A percentile compares a stretch with the other conserved stretches of the same genome.
Conservation (phyloP, 164 flowering plant species). For the Berberis vulgaris region DNA sequence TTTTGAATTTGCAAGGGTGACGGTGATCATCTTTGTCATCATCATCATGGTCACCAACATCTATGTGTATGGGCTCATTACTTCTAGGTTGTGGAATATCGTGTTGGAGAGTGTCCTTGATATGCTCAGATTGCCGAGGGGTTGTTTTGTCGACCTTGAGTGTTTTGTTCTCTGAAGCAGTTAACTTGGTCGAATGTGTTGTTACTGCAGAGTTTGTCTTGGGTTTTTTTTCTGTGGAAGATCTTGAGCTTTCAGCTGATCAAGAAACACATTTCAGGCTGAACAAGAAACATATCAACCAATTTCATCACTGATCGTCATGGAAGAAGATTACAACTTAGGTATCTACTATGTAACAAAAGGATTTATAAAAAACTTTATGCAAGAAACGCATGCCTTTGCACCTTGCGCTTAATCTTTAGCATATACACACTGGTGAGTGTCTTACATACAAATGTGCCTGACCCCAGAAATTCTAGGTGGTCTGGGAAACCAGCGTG, state of each 20-base stretch:
- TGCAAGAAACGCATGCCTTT: too few species aligned
- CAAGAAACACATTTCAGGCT: too few species aligned
- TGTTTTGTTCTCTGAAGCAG: constrained; percentile 1
- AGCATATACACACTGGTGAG: too few species aligned
- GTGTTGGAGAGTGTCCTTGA: constrained; percentile 11
- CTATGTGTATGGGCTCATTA: constrained; percentile 13
- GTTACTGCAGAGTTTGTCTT: not conserved
- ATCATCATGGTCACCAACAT: constrained; percentile 21
- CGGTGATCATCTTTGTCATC: constrained; percentile 25
- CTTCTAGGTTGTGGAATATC: constrained; percentile 7
- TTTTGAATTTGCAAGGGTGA: not conserved
- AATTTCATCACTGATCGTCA: not conserved
- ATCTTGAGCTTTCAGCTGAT: constrained; percentile 2
- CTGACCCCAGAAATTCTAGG: too few species aligned
- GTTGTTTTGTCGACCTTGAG: not conserved
- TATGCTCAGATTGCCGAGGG: constrained; percentile 30
- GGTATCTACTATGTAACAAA: too few species aligned
- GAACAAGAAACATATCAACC: constrained; percentile 1
- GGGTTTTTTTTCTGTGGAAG: not conserved
- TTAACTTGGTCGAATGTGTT: not conserved
- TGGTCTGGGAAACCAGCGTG: too few species aligned
- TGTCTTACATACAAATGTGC: too few species aligned
- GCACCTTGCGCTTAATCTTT: too few species aligned
- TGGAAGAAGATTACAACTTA: not conserved
- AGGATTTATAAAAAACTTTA: too few species aligned